phyloP scores from a whole-genome alignment of 2,329 filamentous ascomycete species.

The Venturia nashicola region DNA sequence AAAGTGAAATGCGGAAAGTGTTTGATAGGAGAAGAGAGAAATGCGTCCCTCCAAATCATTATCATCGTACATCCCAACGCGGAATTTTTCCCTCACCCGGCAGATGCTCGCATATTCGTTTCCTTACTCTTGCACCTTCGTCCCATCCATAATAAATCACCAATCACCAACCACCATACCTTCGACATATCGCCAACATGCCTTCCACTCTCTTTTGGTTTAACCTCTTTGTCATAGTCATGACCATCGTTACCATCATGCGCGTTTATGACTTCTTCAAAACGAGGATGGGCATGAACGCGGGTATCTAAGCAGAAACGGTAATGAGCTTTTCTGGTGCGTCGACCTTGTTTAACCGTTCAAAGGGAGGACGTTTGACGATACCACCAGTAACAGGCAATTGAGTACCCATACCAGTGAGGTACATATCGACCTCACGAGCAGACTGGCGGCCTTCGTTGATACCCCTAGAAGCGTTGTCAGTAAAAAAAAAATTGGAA shows the following conservation, averaged over 20 bases:
- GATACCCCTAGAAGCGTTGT: conserved; percentile 56
- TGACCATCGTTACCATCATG: no score
- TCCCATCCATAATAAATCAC: neutral
- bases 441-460: conserved; percentile 92
- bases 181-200: no score
- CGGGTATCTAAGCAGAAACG: conserved; percentile 18
- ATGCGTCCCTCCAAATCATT: neutral
- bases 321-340: conserved; percentile 26
- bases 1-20: neutral
- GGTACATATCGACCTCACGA: conserved; percentile 80
- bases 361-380: conserved; percentile 67
- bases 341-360: conserved; percentile 42
- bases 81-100: neutral
- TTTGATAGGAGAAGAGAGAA: neutral
- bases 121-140: neutral
- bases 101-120: neutral
- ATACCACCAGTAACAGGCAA: conserved; percentile 90
- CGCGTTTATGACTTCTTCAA: no score
- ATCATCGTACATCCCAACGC: neutral
- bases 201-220: no score
- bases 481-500: conserved; percentile 10
- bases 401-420: conserved; percentile 61
- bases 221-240: no score
- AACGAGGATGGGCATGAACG: neutral
- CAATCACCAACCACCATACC: neutral